Base-by-base conservation (phyloP, 352 stramenopile species). In the Phytopythium sindhum region DNA sequence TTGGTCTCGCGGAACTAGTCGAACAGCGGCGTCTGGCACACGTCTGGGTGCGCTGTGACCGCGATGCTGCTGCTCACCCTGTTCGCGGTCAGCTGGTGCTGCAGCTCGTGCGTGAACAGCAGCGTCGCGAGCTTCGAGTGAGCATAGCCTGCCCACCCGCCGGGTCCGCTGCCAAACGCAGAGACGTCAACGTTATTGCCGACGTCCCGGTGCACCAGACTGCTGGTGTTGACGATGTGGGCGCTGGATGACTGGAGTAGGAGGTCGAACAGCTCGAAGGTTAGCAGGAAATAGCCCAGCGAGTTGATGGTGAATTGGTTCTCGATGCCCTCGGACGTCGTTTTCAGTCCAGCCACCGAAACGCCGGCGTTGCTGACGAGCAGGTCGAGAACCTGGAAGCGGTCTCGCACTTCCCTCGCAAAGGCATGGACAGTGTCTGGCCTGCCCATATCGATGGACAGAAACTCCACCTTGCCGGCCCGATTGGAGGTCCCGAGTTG, bases 311-410 rank as follows among this genome's bases (percentile, higher is more conserved):
- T 74, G 61, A 88, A 88, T 0, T 74, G 76, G 10, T 58, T 68
- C 45, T 80, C 67, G 28, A 78, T 56, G 17, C 77, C 78, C n/a
- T 76, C 61, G 4, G 57, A 19, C 45, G 59, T 70, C 12, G 45
- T n/a, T 26, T 39, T 59, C 12, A 44, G 42, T 4, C 14, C n/a
- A 21, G 51, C 55, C 3, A 70, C 78, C 51, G 82, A 78, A 63
- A 88, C 70, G 21, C 84, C 84, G 24, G 81, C 84, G 48, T 90
- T 90, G 71, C 89, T 90, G 62, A 92, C 64, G 12, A 92, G 71
- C 31, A 90, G 17, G 50, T 90, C 74, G 29, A 92, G 44, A 8
- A 58, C 65, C 11, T 70, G 56, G 55, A 74, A 61, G 21, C 31
- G 42, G 33, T 31, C 37, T 14, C 63, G 70, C 42, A 86, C 76